Evolutionary conservation across 2,329 filamentous ascomycete species (phyloP).

Genomic region (Aspergillus sp.): DNA sequence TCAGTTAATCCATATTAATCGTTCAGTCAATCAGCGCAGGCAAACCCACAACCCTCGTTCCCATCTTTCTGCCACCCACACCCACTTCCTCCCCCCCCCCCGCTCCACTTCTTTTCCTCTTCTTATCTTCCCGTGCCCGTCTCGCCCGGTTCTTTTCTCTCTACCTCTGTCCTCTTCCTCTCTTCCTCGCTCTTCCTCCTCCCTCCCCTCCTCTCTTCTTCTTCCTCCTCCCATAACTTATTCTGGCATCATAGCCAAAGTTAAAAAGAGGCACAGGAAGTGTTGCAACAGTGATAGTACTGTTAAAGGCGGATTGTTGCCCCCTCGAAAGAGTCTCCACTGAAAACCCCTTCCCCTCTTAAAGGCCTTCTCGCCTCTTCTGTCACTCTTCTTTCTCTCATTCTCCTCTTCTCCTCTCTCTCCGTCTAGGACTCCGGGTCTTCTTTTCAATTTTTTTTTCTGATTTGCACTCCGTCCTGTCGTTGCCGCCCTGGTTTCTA

Average conservation of each 20-base stretch:
- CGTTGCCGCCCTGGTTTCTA: constrained; percentile 10
- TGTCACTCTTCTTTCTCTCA: constrained; percentile 12
- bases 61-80: constrained; percentile 6
- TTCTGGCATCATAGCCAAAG: constrained; percentile 19
- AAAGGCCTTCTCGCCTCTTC: constrained; percentile 17
- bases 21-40: constrained; percentile 9
- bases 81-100: constrained; percentile 12
- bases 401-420: not conserved
- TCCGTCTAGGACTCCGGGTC: not conserved
- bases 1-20: constrained; percentile 8
- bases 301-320: constrained; percentile 7
- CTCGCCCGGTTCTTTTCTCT: constrained; percentile 16
- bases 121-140: constrained; percentile 29
- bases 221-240: constrained; percentile 2
- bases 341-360: constrained; percentile 4
- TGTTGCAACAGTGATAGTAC: constrained; percentile 8
- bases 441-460: not conserved
- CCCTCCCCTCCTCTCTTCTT: constrained; percentile 2
- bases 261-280: constrained; percentile 8
- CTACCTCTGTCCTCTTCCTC: constrained; percentile 10
- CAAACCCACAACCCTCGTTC: constrained; percentile 4
- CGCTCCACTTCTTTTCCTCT: constrained; percentile 13
- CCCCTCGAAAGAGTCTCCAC: constrained; percentile 8
- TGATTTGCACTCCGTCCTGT: constrained; percentile 12
- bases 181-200: constrained; percentile 8